Evolutionary conservation across 495 filamentous ascomycete genomes (phyloP), one percentile per base, ranked within the genome.

Genomic region (Trichoderma erinaceum): DNA sequence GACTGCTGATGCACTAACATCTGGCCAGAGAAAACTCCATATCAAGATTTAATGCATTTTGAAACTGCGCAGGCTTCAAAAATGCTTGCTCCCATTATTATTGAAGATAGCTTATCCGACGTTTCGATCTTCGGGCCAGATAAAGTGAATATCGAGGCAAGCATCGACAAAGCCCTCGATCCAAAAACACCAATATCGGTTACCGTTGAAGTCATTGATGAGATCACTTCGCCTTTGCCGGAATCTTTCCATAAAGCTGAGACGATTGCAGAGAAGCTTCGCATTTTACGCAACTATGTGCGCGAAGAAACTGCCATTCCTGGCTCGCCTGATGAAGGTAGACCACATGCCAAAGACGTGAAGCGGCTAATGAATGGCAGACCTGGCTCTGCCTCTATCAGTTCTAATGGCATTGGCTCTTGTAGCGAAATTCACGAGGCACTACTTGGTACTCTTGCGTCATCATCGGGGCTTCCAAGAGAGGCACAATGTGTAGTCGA

Each of bases 371-470:
- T 8, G 16, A 27, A 50, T n/a, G 25, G 44, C 65, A 46, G 35
- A 32, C 27, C 27, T 12, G 43, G 43, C 41, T 32, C 44, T 1
- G 56, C 56, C 8, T 27, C 23, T 5, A 69, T 72, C 12, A 46
- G 41, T n/a, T 48, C 65, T 4, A 50, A 50, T 46, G 65, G 41
- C 10, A 50, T 66, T 16, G 65, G 74, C 2, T 80, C 79, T 13
- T 81, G 80, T 68, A 71, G 78, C 38, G 74, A 82, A 43, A 67
- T 77, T 52, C 81, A 81, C 65, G 81, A 84, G 68, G 73, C 73
- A 18, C 70, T 83, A 16, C 77, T 86, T 71, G 66, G 78, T 78
- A 71, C 79, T 76, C 67, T 84, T 82, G 64, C 88, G n/a, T 70
- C 76, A 25, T 70, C 73, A 15, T 70, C 66, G 29, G 72, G 73